These are phyloP conservation scores for Trichomonas vaginalis DNA, from an alignment of 208 protist genomes.

Conservation along the genomic window DNA sequence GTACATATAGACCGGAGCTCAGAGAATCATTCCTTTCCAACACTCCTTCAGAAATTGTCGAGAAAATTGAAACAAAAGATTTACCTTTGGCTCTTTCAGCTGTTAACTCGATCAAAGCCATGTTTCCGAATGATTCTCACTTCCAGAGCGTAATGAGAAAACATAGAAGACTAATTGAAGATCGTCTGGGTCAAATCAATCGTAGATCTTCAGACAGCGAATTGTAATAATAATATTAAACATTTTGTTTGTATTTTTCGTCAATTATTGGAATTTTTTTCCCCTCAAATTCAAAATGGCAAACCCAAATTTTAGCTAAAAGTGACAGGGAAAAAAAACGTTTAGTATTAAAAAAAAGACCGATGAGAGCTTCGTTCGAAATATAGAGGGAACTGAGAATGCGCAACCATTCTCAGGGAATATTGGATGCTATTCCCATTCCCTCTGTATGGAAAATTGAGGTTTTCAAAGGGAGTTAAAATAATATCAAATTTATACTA, in stretches of 20 bases:
- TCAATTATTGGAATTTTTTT: no score
- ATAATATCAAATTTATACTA: no score
- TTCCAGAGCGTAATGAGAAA: background rate
- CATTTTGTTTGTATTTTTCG: background rate
- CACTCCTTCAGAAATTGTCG: background rate
- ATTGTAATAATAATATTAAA: background rate
- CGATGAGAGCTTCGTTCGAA: no score
- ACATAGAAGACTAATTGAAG: background rate
- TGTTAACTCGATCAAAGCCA: background rate
- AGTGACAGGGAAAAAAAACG: no score
- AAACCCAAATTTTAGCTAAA: no score
- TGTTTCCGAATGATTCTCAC: background rate
- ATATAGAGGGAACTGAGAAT: no score
- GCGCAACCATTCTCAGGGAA: no score
- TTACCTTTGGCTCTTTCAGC: background rate
- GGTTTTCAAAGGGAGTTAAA: no score
- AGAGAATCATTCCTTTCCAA: background rate
- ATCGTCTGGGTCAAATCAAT: background rate
- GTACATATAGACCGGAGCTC: background rate
- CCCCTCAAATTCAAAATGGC: no score
- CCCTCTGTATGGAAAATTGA: no score
- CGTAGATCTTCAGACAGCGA: background rate
- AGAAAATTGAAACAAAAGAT: background rate
- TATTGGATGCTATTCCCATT: no score
- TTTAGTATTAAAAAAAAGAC: no score